Conservation (phyloP, 768 basidiomycete species). For the Lactarius sanguifluus region DNA sequence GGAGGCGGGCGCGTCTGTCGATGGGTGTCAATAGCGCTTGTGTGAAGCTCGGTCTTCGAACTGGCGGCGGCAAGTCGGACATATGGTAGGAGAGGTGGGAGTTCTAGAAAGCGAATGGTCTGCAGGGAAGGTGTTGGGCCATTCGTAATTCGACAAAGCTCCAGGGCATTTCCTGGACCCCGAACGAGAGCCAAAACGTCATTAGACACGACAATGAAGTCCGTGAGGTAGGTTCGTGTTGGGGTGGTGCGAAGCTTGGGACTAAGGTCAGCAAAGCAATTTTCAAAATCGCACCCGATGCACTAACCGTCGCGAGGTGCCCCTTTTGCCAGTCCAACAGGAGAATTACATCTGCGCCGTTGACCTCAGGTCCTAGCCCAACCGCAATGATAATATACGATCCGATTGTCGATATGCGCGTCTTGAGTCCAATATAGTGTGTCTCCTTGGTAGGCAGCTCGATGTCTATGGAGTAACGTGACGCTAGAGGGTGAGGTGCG, state of each 20-base stretch:
- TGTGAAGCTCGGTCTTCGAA: slow-evolving; percentile 3
- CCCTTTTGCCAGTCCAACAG: slow-evolving; percentile 12
- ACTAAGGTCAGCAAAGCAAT: neutral
- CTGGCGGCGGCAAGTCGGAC: neutral
- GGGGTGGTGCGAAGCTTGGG: neutral
- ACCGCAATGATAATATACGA: slow-evolving; percentile 3
- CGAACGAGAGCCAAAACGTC: slow-evolving; percentile 11
- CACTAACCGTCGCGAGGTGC: neutral
- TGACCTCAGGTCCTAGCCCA: neutral
- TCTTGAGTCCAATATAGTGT: slow-evolving; percentile 6
- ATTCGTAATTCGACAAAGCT: neutral
- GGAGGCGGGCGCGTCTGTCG: neutral
- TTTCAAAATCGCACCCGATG: neutral
- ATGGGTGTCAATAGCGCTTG: neutral
- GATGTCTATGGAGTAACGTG: neutral
- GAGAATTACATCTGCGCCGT: slow-evolving; percentile 7
- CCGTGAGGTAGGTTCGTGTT: slow-evolving; percentile 9
- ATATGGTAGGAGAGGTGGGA: slow-evolving; percentile 2
- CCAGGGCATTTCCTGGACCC: slow-evolving; percentile 8
- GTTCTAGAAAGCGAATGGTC: slow-evolving; percentile 4
- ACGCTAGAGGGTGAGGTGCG: slow-evolving; percentile 1
- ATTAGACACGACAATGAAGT: slow-evolving; percentile 10
- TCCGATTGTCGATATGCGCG: slow-evolving; percentile 4
- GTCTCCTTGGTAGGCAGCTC: neutral
- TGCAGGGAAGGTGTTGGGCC: neutral